A percentile compares a stretch with the other conserved stretches of the same genome.
Conservation (phyloP, 2,329 filamentous ascomycete species). For the Penicillium sp. region DNA sequence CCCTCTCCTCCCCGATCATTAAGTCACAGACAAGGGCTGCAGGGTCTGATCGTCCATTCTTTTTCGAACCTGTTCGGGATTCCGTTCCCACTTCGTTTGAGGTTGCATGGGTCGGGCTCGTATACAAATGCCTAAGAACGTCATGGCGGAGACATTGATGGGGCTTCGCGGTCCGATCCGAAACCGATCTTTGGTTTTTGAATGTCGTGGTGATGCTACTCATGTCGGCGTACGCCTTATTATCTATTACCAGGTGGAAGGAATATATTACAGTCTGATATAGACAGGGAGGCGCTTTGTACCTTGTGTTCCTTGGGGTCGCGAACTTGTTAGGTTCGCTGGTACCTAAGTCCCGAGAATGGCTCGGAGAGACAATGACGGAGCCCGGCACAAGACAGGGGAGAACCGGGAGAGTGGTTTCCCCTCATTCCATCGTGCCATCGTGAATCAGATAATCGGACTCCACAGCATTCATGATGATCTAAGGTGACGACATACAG, state of each 20-base stretch:
- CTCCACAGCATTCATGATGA: neutral
- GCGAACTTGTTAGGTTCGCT: neutral
- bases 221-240: neutral
- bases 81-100: neutral
- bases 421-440: neutral
- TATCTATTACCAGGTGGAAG: neutral
- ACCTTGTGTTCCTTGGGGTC: neutral
- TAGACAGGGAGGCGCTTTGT: neutral
- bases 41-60: conserved; percentile 1
- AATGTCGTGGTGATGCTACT: neutral
- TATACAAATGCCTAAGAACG: conserved; percentile 5
- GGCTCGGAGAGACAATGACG: neutral
- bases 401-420: neutral
- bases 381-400: neutral
- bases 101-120: neutral
- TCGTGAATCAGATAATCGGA: neutral
- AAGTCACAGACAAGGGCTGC: neutral
- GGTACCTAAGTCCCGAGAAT: neutral
- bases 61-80: neutral
- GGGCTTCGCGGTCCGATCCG: conserved; percentile 18
- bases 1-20: neutral
- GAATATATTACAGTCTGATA: neutral
- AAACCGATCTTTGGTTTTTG: conserved; percentile 7
- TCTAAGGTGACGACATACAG: neutral
- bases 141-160: conserved; percentile 6